Percentiles rank a stretch among this genome's conserved stretches.
These are phyloP conservation scores for Magnusiomyces suaveolens DNA, from an alignment of 1,139 yeast genomes.

Conservation along the genomic window DNA sequence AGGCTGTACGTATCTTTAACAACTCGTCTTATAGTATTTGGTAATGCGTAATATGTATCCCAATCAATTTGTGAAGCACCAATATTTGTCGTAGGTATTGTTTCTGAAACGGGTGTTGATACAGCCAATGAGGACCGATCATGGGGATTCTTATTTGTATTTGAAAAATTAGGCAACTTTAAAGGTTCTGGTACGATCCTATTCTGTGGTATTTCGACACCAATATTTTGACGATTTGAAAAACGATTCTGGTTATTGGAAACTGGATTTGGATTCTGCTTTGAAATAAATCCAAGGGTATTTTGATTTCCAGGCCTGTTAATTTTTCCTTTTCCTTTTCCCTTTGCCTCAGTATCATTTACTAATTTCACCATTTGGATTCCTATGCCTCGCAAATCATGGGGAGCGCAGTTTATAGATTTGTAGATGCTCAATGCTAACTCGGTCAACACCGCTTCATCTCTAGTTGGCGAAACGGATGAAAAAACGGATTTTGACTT, in stretches of 20 bases:
- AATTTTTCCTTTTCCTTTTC: background rate
- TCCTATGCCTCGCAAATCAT: constrained; percentile 71
- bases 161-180: background rate
- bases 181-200: background rate
- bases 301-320: background rate
- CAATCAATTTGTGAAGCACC: constrained; percentile 10
- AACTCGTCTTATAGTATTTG: constrained; percentile 5
- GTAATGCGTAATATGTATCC: constrained; percentile 10
- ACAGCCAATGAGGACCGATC: background rate
- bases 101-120: background rate
- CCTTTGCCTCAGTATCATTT: background rate
- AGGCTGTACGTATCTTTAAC: constrained; percentile 9
- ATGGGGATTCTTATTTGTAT: background rate
- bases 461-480: constrained; percentile 43
- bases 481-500: constrained; percentile 51
- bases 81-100: background rate
- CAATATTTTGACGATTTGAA: no score
- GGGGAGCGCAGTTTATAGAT: constrained; percentile 49
- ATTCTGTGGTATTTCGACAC: background rate
- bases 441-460: constrained; percentile 49
- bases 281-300: background rate
- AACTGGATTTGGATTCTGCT: background rate
- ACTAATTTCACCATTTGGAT: constrained; percentile 42
- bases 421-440: constrained; percentile 52
- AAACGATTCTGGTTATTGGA: background rate